Evolutionary conservation across 495 filamentous ascomycete species (phyloP).

Genomic region (Geopyxis carbonaria): DNA sequence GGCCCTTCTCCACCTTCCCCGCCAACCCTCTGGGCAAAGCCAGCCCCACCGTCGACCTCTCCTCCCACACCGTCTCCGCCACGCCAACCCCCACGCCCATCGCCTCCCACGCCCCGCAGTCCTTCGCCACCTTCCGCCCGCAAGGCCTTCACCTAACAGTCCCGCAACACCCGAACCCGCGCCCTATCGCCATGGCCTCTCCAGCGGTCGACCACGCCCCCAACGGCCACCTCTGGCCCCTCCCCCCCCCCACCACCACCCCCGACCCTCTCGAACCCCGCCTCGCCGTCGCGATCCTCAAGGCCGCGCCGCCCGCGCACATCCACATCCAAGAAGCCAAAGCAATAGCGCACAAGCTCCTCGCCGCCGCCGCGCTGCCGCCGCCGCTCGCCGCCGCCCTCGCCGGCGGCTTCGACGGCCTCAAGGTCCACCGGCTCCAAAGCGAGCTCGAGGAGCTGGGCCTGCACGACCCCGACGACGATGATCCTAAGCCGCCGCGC

Average conservation of each 20-base stretch:
- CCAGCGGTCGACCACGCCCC: constrained; percentile 14
- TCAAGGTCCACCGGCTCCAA: not conserved
- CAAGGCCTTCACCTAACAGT: constrained; percentile 20
- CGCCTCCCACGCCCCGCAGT: constrained; percentile 15
- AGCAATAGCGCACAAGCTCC: constrained; percentile 1
- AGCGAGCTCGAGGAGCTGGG: constrained; percentile 5
- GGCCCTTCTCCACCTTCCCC: constrained; percentile 77
- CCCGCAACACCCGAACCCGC: constrained; percentile 10
- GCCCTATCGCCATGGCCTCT: constrained; percentile 19
- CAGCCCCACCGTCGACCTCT: constrained; percentile 13
- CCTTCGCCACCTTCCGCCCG: constrained; percentile 11
- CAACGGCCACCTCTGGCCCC: constrained; percentile 17
- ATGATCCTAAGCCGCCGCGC: constrained; percentile 11
- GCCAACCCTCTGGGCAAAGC: constrained; percentile 39
- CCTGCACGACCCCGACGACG: constrained; percentile 8
- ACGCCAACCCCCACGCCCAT: constrained; percentile 20
- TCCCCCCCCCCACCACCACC: constrained; percentile 17
- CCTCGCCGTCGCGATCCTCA: too few species aligned
- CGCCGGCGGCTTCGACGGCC: not conserved
- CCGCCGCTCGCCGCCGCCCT: constrained; percentile 7
- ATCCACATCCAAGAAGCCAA: constrained; percentile 6
- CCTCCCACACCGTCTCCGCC: constrained; percentile 12
- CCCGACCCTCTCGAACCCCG: constrained; percentile 10
- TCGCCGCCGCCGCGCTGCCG: constrained; percentile 14
- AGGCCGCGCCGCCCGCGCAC: too few species aligned